Evolutionary conservation across 805 yeast species (phyloP).

Genomic region (fission yeast (Schizosaccharomyces pombe)): DNA sequence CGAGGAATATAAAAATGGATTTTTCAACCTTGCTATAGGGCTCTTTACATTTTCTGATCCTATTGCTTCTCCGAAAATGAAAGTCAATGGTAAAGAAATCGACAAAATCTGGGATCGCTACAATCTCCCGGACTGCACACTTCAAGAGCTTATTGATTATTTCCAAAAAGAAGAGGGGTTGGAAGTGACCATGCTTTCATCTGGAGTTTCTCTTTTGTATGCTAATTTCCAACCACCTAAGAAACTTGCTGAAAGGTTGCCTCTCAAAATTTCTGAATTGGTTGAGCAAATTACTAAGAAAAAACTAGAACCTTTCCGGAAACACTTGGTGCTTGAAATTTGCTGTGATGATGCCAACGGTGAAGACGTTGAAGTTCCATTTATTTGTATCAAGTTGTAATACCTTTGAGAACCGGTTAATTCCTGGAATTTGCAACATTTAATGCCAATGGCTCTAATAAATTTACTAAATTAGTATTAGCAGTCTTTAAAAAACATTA

Average conservation of each 20-base stretch:
- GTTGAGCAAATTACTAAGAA: constrained; percentile 71
- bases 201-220: constrained; percentile 69
- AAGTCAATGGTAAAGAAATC: constrained; percentile 53
- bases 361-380: constrained; percentile 84
- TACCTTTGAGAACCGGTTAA: no score
- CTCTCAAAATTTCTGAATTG: constrained; percentile 43
- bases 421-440: no score
- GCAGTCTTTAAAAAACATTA: no score
- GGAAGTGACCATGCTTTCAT: constrained; percentile 73
- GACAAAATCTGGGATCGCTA: constrained; percentile 93
- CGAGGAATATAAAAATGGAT: constrained; percentile 81
- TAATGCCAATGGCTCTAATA: no score
- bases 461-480: no score
- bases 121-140: constrained; percentile 46
- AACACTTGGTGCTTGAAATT: constrained; percentile 64
- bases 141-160: constrained; percentile 46
- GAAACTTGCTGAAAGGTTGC: constrained; percentile 58
- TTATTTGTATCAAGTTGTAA: constrained; percentile 32
- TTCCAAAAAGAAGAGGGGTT: constrained; percentile 68
- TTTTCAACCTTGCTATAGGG: constrained; percentile 75
- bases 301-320: constrained; percentile 47
- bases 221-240: constrained; percentile 87
- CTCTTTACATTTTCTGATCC: constrained; percentile 96
- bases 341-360: constrained; percentile 82
- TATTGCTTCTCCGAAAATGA: constrained; percentile 57